phyloP scores from a whole-genome alignment of 2,329 filamentous ascomycete genomes.

The Incumbomyces lentus region DNA sequence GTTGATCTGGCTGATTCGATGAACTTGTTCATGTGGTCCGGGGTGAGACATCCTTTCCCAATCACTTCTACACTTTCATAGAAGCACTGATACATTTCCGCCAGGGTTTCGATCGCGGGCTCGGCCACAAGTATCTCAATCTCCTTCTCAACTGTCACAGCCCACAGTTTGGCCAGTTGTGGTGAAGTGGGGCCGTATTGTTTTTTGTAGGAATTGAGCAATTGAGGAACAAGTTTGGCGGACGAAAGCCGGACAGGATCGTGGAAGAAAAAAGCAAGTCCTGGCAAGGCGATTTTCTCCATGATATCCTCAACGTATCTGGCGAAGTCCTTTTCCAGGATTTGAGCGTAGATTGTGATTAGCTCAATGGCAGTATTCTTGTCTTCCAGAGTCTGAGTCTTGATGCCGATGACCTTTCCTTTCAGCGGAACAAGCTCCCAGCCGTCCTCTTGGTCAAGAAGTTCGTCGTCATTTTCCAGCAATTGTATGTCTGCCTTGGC shows the following conservation, averaged over 20 bases:
- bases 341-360: conserved; percentile 91
- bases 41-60: conserved; percentile 69
- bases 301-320: conserved; percentile 87
- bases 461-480: conserved; percentile 87
- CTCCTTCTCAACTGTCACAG: conserved; percentile 74
- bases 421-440: conserved; percentile 97
- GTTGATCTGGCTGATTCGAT: conserved; percentile 77
- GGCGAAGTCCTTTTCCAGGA: conserved; percentile 84
- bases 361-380: conserved; percentile 99
- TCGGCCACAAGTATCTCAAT: conserved; percentile 89
- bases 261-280: conserved; percentile 97
- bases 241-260: conserved; percentile 92
- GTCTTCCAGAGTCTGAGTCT: conserved; percentile 91
- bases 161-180: conserved; percentile 75
- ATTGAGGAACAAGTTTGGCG: conserved; percentile 84
- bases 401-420: conserved; percentile 96
- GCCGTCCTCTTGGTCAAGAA: conserved; percentile 83
- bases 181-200: conserved; percentile 71
- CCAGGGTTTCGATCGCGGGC: conserved; percentile 88
- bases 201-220: conserved; percentile 89
- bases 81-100: conserved; percentile 99
- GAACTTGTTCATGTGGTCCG: conserved; percentile 73
- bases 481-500: conserved; percentile 97
- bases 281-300: conserved; percentile 90
- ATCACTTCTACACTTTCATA: conserved; percentile 96